phyloP scores from a whole-genome alignment of 495 filamentous ascomycete genomes.

The Penicillium parvum region DNA sequence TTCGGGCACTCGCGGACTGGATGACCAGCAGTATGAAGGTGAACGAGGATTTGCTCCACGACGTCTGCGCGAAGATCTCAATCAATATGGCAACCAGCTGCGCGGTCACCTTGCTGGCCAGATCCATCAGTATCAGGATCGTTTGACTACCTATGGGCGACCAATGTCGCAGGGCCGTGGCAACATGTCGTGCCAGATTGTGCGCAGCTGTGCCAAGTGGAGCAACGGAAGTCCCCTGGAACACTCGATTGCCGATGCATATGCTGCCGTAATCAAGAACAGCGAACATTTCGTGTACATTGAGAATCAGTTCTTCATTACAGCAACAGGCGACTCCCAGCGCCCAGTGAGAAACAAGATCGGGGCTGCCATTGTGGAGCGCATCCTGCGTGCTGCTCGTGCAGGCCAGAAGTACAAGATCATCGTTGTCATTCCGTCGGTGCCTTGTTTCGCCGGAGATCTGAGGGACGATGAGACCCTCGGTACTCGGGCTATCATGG shows the following conservation, averaged over 20 bases:
- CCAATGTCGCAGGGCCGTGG: constrained; percentile 32
- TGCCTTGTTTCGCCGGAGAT: constrained; percentile 90
- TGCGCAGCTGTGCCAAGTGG: constrained; percentile 69
- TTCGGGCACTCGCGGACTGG: constrained; percentile 36
- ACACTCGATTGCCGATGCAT: constrained; percentile 88
- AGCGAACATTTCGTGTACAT: constrained; percentile 89
- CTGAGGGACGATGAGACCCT: constrained; percentile 72
- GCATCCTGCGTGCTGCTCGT: constrained; percentile 73
- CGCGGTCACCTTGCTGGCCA: constrained; percentile 45
- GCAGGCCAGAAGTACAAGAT: constrained; percentile 75
- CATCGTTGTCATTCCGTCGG: constrained; percentile 78
- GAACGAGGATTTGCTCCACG: constrained; percentile 30
- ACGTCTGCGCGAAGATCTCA: constrained; percentile 35
- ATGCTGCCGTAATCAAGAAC: constrained; percentile 74
- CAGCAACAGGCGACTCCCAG: constrained; percentile 71
- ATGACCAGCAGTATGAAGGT: constrained; percentile 31
- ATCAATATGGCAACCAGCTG: constrained; percentile 32
- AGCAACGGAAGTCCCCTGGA: constrained; percentile 63
- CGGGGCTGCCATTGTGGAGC: constrained; percentile 81
- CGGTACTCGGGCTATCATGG: constrained; percentile 91
- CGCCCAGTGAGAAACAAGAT: constrained; percentile 82
- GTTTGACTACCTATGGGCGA: constrained; percentile 26
- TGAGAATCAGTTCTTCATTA: constrained; percentile 98
- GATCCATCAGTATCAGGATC: constrained; percentile 47
- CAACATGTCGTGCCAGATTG: constrained; percentile 61